A percentile compares a stretch with the other conserved stretches of the same genome.
phyloP scores from a whole-genome alignment of 2,329 filamentous ascomycete species.

The Nigrospora sphaerica region DNA sequence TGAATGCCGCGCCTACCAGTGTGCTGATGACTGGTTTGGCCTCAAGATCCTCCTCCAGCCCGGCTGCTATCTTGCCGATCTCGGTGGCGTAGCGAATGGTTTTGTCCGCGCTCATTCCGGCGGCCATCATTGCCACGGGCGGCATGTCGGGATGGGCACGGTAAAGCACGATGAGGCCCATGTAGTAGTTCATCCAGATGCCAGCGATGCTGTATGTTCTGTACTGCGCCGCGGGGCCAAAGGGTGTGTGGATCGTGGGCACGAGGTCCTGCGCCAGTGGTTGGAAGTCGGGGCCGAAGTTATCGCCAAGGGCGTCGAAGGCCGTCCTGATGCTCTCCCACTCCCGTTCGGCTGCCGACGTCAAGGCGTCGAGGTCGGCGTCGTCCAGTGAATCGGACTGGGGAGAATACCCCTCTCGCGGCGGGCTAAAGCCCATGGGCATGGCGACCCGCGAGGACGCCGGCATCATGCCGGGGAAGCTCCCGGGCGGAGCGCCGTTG shows the following conservation, averaged over 20 bases:
- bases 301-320: slow-evolving; percentile 58
- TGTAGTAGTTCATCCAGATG: slow-evolving; percentile 82
- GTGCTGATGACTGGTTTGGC: slow-evolving; percentile 60
- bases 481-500: slow-evolving; percentile 32
- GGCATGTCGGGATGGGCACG: slow-evolving; percentile 86
- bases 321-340: slow-evolving; percentile 70
- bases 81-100: slow-evolving; percentile 66
- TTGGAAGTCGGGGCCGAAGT: slow-evolving; percentile 69
- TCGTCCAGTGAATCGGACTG: slow-evolving; percentile 40
- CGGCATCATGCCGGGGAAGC: slow-evolving; percentile 51
- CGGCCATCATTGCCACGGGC: slow-evolving; percentile 80
- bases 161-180: slow-evolving; percentile 75
- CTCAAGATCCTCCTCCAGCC: slow-evolving; percentile 51
- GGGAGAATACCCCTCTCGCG: slow-evolving; percentile 32
- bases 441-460: slow-evolving; percentile 39
- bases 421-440: slow-evolving; percentile 49
- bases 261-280: slow-evolving; percentile 63
- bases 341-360: slow-evolving; percentile 64
- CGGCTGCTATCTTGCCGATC: slow-evolving; percentile 75
- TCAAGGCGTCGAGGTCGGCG: slow-evolving; percentile 54
- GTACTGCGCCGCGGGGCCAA: slow-evolving; percentile 75
- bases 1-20: slow-evolving; percentile 70
- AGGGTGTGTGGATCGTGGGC: slow-evolving; percentile 61
- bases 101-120: slow-evolving; percentile 65
- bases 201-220: slow-evolving; percentile 81